Evolutionary conservation across 768 basidiomycete species (phyloP), one percentile per base, ranked within the genome.

Genomic region (Russula sp.): DNA sequence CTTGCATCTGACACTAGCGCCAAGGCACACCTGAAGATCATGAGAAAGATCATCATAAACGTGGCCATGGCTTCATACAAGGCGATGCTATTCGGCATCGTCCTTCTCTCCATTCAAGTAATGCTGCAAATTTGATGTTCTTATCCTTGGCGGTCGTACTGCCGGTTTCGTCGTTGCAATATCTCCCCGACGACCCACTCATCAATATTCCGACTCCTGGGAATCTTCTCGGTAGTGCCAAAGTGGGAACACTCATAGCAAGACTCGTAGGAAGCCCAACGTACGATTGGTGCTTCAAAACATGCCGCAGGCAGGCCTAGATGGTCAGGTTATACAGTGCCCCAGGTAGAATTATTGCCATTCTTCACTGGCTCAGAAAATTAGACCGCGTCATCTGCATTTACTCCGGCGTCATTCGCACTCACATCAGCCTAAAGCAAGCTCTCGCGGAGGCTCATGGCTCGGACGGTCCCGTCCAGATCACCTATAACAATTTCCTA

Each of bases 271-370:
- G 66, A 30, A 67, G 61, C 22, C 59, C 66, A 11, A 57, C 54
- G n/a, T 67, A 67, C 63, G 66, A 67, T 34, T 67, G 66, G 66
- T 56, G 59, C 42, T 59, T 65, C 48, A 51, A 67, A 67, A 59
- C 22, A 59, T 65, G 24, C 66, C 66, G 32, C 63, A 67, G 38
- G 10, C 63, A 3, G 66, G 62, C 26, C 59, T 67, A 8, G 63
- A 61, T 58, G 66, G 64, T 16, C 53, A 40, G 50, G 49, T 55
- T 18, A 3, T 67, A 34, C 66, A 65, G 44, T 67, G 65, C 32
- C 66, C 66, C 16, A 59, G 66, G 66, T 67, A 50, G 22, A 16
- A 24, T 48, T 67, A 22, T 36, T 67, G 20, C 66, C 66, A 13
- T 67, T 56, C 55, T 61, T 67, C 55, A 40, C 14, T 26, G 63